These are phyloP conservation scores for Fagopyrum homotropicum DNA, from an alignment of 148 eudicot genomes.

Conservation along the genomic window DNA sequence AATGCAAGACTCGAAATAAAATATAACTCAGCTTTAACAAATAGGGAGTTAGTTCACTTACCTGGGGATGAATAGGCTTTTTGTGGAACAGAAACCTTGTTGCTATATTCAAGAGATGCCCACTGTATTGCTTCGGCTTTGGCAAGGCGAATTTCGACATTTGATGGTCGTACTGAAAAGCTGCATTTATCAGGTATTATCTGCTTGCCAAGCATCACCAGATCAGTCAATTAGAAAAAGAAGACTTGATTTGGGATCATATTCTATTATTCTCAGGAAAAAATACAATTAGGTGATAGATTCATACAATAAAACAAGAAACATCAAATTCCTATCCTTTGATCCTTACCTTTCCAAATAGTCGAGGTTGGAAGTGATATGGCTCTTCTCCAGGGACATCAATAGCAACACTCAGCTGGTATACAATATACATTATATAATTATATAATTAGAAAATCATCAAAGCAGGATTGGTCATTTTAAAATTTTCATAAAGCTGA, in stretches of 20 bases:
- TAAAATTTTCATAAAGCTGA: background rate
- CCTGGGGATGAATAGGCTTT: constrained; percentile 45
- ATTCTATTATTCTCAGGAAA: background rate
- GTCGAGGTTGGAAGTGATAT: constrained; percentile 65
- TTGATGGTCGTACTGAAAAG: constrained; percentile 65
- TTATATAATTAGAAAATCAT: background rate
- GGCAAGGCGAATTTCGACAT: constrained; percentile 85
- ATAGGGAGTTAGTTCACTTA: constrained; percentile 19
- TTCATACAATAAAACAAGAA: background rate
- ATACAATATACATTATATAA: constrained; percentile 11
- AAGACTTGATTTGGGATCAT: background rate
- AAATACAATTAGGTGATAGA: background rate
- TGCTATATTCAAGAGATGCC: constrained; percentile 68
- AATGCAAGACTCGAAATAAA: too few species aligned
- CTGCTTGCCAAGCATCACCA: constrained; percentile 31
- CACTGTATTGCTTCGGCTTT: constrained; percentile 78
- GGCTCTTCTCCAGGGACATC: constrained; percentile 78
- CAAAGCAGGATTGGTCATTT: background rate
- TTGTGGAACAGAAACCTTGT: constrained; percentile 35
- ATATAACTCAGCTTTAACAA: background rate
- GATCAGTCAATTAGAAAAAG: constrained; percentile 3
- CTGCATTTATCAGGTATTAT: constrained; percentile 69
- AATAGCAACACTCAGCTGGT: constrained; percentile 79
- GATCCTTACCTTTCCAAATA: constrained; percentile 72
- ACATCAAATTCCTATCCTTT: background rate